Conservation (phyloP, 371 early-diverging fungal species). For the Apophysomyces elegans region DNA sequence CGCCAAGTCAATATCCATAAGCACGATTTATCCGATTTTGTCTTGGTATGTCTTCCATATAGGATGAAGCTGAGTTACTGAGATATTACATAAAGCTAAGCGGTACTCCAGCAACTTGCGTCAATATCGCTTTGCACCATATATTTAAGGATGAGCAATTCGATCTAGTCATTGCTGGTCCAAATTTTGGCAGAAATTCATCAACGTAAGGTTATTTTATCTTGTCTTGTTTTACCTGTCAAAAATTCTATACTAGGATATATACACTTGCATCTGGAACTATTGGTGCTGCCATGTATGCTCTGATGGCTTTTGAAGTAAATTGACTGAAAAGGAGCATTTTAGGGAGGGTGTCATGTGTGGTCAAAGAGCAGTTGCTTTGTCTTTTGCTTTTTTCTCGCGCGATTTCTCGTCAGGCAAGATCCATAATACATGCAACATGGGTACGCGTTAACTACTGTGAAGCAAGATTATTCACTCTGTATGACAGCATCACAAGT, state of each 20-base stretch:
- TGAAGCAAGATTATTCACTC: not conserved
- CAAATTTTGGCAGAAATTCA: constrained; percentile 50
- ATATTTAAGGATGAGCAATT: constrained; percentile 39
- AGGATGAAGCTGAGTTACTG: not conserved
- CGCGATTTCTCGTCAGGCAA: constrained; percentile 22
- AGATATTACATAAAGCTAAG: constrained; percentile 26
- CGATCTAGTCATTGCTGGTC: constrained; percentile 50
- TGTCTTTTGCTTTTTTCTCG: constrained; percentile 47
- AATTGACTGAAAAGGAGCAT: not conserved
- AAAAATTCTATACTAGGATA: constrained; percentile 19
- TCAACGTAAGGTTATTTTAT: constrained; percentile 28
- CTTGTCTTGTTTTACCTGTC: not conserved
- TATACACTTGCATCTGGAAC: constrained; percentile 52
- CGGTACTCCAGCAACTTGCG: constrained; percentile 51
- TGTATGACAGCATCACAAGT: constrained; percentile 29
- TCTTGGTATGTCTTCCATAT: constrained; percentile 29
- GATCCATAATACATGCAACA: constrained; percentile 37
- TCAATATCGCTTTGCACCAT: constrained; percentile 46
- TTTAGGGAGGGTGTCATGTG: constrained; percentile 42
- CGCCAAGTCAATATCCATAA: constrained; percentile 28
- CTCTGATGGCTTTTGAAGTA: not conserved
- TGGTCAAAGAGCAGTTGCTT: constrained; percentile 40
- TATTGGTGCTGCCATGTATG: constrained; percentile 48
- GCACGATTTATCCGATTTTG: constrained; percentile 32
- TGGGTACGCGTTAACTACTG: constrained; percentile 24